Evolutionary conservation across 2,329 filamentous ascomycete species (phyloP).

Genomic region (Epichloe amarillans): DNA sequence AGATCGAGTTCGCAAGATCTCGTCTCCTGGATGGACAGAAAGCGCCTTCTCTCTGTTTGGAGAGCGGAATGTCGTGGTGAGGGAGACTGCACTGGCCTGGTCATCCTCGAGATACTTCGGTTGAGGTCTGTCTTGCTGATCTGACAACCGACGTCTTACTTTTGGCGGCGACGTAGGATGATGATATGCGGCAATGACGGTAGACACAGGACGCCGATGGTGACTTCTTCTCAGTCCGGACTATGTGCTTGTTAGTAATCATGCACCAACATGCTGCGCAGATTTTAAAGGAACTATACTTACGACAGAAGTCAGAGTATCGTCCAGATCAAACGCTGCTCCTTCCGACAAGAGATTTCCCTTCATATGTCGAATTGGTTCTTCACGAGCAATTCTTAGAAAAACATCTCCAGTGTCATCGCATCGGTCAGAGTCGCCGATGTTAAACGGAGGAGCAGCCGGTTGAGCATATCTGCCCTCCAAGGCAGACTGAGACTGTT

Average conservation of each 20-base stretch:
- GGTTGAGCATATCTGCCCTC: constrained; percentile 24
- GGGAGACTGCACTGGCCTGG: constrained; percentile 24
- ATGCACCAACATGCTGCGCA: neutral
- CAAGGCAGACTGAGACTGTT: constrained; percentile 36
- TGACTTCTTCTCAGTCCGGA: constrained; percentile 32
- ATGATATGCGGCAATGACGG: constrained; percentile 30
- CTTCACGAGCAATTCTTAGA: constrained; percentile 43
- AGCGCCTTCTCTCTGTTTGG: constrained; percentile 29
- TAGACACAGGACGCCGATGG: constrained; percentile 40
- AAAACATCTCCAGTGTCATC: constrained; percentile 48
- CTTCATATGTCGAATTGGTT: constrained; percentile 27
- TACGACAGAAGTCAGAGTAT: constrained; percentile 30
- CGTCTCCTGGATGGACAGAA: constrained; percentile 24
- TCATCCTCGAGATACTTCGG: constrained; percentile 30
- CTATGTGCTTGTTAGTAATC: constrained; percentile 18
- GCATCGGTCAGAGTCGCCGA: neutral
- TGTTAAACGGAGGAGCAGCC: neutral
- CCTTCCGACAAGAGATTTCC: constrained; percentile 11
- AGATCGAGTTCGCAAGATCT: constrained; percentile 20
- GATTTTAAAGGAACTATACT: constrained; percentile 17
- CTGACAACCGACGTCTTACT: constrained; percentile 39
- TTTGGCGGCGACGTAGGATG: constrained; percentile 37
- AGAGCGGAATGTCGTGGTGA: constrained; percentile 31
- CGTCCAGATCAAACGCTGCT: constrained; percentile 11
- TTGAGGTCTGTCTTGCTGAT: constrained; percentile 36